Evolutionary conservation across 257 asterid species (phyloP), one percentile per base, ranked within the genome.

Genomic region (Ajuga chamaepitys): DNA sequence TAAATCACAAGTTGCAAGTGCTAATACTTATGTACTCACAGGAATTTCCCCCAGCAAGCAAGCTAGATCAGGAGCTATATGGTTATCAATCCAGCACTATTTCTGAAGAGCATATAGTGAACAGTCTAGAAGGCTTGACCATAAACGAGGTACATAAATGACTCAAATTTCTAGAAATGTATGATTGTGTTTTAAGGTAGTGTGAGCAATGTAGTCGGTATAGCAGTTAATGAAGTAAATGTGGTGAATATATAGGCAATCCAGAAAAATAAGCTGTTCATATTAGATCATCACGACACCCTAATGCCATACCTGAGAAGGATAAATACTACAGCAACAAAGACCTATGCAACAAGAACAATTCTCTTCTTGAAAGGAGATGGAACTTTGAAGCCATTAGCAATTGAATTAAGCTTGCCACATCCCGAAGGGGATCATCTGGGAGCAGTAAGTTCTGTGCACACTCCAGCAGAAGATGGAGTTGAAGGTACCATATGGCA

Each of bases 341-440:
- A 85, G 75, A 77, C 77, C 14, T 89, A 89, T 58, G 97, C 95
- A 63, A 76, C 95, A 35, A 72, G 95, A 74, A 89, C 97, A 10
- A 67, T 89, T 38, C 85, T 89, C 24, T 83, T 81, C 77, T 69
- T 84, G 84, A 78, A 78, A 76, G 50, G 54, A 20, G 85, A 89
- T 40, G 95, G 93, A 45, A 81, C 84, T 4, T 78, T 89, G 68
- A 80, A 70, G 76, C 95, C 96, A 9, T 12, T 89, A 42, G 94
- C 88, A 40, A 89, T 89, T 66, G 96, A 89, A 71, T 67, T 89
- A 62, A 86, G 96, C 75, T 74, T 79, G 72, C 95, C 96, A n/a
- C 87, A 78, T 78, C 84, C 89, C 25, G 68, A 84, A 0, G 93
- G 82, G 9, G 86, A 83, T 70, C 68, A 74, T 52, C 64, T 56